A percentile compares a stretch with the other conserved stretches of the same genome.
These are phyloP conservation scores for Phytophthora sansomeana DNA, from an alignment of 352 stramenopile genomes.

Conservation along the genomic window DNA sequence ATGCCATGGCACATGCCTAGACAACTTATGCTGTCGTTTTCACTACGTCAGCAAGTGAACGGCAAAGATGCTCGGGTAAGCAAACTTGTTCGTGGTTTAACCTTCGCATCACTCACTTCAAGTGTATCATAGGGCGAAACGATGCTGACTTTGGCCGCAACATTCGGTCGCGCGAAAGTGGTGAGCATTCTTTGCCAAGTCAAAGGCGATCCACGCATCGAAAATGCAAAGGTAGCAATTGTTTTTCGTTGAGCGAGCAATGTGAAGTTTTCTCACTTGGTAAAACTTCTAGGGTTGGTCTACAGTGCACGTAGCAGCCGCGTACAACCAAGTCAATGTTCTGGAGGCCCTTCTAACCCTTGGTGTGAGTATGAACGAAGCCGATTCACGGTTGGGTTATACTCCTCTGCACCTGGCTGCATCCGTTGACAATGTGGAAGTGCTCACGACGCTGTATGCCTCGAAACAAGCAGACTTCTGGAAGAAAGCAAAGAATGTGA, in stretches of 20 bases:
- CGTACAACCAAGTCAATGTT: constrained; percentile 58
- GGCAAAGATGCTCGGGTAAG: constrained; percentile 57
- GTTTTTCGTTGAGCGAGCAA: neutral
- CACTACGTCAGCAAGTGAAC: constrained; percentile 72
- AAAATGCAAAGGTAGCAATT: constrained; percentile 65
- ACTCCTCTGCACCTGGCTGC: constrained; percentile 68
- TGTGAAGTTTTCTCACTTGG: neutral
- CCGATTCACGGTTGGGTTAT: constrained; percentile 58
- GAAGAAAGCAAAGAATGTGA: constrained; percentile 57
- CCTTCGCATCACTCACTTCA: too few relatives aligned
- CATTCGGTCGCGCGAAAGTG: constrained; percentile 54
- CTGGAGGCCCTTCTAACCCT: constrained; percentile 56
- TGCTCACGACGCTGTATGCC: constrained; percentile 50
- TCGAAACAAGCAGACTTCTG: constrained; percentile 58
- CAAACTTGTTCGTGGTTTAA: neutral
- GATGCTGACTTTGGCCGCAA: constrained; percentile 71
- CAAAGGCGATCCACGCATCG: constrained; percentile 61
- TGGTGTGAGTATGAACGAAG: constrained; percentile 53
- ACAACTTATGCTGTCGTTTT: constrained; percentile 69
- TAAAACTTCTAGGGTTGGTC: constrained; percentile 55
- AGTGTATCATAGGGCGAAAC: constrained; percentile 60
- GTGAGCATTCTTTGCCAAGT: constrained; percentile 72
- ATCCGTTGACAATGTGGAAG: constrained; percentile 58
- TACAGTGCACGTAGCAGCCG: constrained; percentile 61
- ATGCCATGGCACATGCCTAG: constrained; percentile 48